phyloP scores from a whole-genome alignment of 106 monocot genomes.

The Posidonia australis region DNA sequence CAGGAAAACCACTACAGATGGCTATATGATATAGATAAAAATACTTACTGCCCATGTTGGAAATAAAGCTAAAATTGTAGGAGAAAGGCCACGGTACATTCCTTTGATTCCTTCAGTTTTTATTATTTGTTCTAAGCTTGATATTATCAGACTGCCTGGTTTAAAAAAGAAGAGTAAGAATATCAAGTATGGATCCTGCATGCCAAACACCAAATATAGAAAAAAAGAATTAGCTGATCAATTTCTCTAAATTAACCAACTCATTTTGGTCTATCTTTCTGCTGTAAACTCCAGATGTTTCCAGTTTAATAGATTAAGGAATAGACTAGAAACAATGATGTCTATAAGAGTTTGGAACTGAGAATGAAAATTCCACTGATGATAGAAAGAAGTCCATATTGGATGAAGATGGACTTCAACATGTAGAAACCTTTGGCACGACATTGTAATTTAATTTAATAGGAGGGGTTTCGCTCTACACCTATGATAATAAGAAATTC shows the following conservation, averaged over 20 bases:
- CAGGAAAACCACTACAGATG: too few relatives aligned
- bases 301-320: not conserved
- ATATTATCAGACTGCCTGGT: slow-evolving; percentile 71
- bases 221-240: not conserved
- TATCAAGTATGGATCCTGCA: not conserved
- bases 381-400: too few relatives aligned
- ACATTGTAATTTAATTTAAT: too few relatives aligned
- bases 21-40: not conserved
- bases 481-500: too few relatives aligned
- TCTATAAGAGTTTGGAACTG: too few relatives aligned
- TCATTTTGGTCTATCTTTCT: not conserved
- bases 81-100: slow-evolving; percentile 85
- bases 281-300: not conserved
- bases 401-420: too few relatives aligned
- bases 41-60: slow-evolving; percentile 93
- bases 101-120: slow-evolving; percentile 69
- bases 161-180: not conserved
- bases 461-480: too few relatives aligned
- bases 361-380: too few relatives aligned
- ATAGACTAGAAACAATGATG: too few relatives aligned
- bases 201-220: not conserved
- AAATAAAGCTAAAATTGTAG: slow-evolving; percentile 72
- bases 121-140: slow-evolving; percentile 70
- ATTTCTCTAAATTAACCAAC: not conserved
- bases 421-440: too few relatives aligned